Evolutionary conservation across 208 protist species (phyloP).

Genomic region (Trypanosoma platydactyli): DNA sequence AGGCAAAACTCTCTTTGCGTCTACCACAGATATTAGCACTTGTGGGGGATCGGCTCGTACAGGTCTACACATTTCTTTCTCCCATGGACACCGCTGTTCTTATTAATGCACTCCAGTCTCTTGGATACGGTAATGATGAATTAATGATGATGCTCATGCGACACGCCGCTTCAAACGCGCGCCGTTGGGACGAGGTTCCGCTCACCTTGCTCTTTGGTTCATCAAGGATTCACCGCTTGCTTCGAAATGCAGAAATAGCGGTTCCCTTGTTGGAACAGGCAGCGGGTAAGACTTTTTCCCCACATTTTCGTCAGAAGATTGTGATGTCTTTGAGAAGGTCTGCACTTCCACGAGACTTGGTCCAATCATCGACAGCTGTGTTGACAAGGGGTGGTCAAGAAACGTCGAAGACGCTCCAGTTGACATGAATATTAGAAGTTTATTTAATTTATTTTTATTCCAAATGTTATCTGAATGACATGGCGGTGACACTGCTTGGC

Average conservation of each 20-base stretch:
- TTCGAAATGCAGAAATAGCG: constrained; percentile 46
- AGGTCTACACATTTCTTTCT: constrained; percentile 54
- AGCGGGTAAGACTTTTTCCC: constrained; percentile 41
- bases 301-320: constrained; percentile 54
- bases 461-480: neutral
- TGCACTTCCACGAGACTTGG: constrained; percentile 53
- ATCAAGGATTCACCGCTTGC: constrained; percentile 64
- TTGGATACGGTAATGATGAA: constrained; percentile 55
- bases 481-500: too few relatives aligned
- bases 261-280: constrained; percentile 67
- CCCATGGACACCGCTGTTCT: constrained; percentile 56
- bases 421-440: constrained; percentile 5
- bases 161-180: constrained; percentile 46
- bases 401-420: constrained; percentile 15
- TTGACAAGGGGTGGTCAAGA: constrained; percentile 18
- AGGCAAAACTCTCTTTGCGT: constrained; percentile 63
- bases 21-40: constrained; percentile 41
- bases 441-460: neutral
- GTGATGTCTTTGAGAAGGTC: constrained; percentile 43
- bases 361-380: constrained; percentile 25
- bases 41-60: constrained; percentile 43
- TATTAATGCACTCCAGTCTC: constrained; percentile 63
- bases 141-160: constrained; percentile 53
- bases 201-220: constrained; percentile 67
- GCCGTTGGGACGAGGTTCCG: constrained; percentile 59